Base-by-base conservation (phyloP, 768 basidiomycete species). In the Jaapia argillacea region DNA sequence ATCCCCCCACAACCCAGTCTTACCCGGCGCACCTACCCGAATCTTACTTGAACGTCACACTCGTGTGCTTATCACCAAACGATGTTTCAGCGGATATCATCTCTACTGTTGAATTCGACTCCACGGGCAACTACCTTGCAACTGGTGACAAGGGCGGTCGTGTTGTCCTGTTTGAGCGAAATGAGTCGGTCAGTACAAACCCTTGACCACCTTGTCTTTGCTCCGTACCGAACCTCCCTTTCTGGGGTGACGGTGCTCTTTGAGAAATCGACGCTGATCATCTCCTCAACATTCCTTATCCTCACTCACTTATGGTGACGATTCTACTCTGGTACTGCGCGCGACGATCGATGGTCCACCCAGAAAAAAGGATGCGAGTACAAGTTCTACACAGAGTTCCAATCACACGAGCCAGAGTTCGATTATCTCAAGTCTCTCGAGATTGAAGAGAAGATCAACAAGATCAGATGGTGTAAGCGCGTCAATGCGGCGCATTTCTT, bases 361-460 rank as follows among this genome's bases (percentile, higher is more conserved):
- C 58, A 96, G 91, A 98, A 99, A 87, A 97, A 96, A 63, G 91
- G 92, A 51, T 99, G 96, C 71, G 96, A 99, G 70, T 99, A 99
- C 80, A 98, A 97, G 66, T 99, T 99, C 67, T 98, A 98, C 65
- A 99, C 96, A 41, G 96, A 99, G 67, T 96, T 98, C 62, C 96
- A 99, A 73, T 93, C 90, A 37, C 96, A 99, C 63, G 96, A 99
- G 63, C 96, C 96, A 44, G 96, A 99, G 64, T 99, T 99, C 64
- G 96, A 99, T 70, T 99, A 99, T 65, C 81, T 99, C 59, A 99
- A 99, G 74, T 96, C 91, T 20, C 73, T 99, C 54, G 96, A 99
- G 75, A 99, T 99, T 65, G 96, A 99, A 68, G 96, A 99, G 77
- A 99, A 99, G 84, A 99, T 99, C 74, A 99, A 99, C 74, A 89